These are phyloP conservation scores for Lasiodiplodia theobromae DNA, from an alignment of 2,329 filamentous ascomycete species.

Conservation along the genomic window DNA sequence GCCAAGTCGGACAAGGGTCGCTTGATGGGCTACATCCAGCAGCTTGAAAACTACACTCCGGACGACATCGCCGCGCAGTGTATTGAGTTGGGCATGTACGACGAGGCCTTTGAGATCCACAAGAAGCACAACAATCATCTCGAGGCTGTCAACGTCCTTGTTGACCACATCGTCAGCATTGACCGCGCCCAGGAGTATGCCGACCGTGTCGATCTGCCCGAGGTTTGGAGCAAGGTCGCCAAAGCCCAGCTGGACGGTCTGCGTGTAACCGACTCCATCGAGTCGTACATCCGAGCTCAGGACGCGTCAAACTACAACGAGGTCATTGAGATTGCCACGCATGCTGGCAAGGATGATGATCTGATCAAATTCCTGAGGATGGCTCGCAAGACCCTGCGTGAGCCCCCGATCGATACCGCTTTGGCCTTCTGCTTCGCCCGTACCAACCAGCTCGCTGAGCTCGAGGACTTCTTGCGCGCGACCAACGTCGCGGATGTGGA, in stretches of 20 bases:
- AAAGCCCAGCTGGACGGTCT: constrained; percentile 98
- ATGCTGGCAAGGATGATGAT: constrained; percentile 97
- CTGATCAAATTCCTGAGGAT: constrained; percentile 96
- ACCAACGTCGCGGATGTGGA: constrained; percentile 97
- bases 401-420: constrained; percentile 90
- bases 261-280: constrained; percentile 88
- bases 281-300: constrained; percentile 94
- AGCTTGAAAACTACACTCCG: constrained; percentile 85
- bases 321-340: constrained; percentile 94
- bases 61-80: constrained; percentile 93
- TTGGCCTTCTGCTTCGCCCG: constrained; percentile 94
- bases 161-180: constrained; percentile 97
- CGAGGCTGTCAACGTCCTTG: constrained; percentile 87
- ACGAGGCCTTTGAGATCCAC: constrained; percentile 98
- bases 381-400: constrained; percentile 95
- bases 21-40: constrained; percentile 95
- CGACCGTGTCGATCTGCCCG: constrained; percentile 89
- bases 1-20: constrained; percentile 95
- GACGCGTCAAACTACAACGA: constrained; percentile 94
- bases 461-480: constrained; percentile 93
- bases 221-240: constrained; percentile 98
- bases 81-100: constrained; percentile 91
- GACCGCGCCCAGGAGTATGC: constrained; percentile 96
- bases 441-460: constrained; percentile 86
- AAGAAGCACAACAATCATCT: constrained; percentile 95